Conservation (phyloP, 495 filamentous ascomycete species). For the Hyaloscypha bicolor region DNA sequence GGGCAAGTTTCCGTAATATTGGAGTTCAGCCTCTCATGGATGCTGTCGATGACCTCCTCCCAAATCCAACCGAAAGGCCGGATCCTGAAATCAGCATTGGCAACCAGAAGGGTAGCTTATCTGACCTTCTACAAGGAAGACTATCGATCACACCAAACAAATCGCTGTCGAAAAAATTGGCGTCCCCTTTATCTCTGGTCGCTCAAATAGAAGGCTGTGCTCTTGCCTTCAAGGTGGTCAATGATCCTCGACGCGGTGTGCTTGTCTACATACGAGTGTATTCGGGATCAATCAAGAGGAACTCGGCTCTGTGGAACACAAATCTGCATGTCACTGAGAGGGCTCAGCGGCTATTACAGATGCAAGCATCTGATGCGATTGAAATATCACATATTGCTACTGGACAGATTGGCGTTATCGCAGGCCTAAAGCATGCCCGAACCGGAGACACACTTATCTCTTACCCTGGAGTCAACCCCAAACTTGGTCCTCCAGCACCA, state of each 20-base stretch:
- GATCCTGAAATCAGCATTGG: conserved; percentile 77
- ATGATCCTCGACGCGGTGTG: conserved; percentile 81
- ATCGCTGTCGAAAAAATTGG: conserved; percentile 27
- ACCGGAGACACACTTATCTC: conserved; percentile 92
- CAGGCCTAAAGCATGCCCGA: conserved; percentile 83
- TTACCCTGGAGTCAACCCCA: conserved; percentile 62
- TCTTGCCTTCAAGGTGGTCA: conserved; percentile 95
- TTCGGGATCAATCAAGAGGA: conserved; percentile 74
- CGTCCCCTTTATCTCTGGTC: conserved; percentile 37
- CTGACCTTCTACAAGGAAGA: conserved; percentile 45
- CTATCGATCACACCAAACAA: conserved; percentile 37
- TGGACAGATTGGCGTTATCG: conserved; percentile 96
- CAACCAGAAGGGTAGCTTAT: conserved; percentile 51
- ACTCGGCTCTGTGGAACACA: conserved; percentile 82
- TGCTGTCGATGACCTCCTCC: conserved; percentile 82
- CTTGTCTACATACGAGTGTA: conserved; percentile 94
- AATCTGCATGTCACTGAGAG: conserved; percentile 81
- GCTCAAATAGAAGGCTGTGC: conserved; percentile 72
- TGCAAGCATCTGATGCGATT: conserved; percentile 87
- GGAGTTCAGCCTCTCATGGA: conserved; percentile 94
- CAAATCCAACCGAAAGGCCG: conserved; percentile 76
- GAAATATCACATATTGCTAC: conserved; percentile 78
- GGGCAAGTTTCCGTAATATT: conserved; percentile 90
- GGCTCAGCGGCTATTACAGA: conserved; percentile 79
- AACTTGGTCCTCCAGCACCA: conserved; percentile 64